Base-by-base conservation (phyloP, 2,329 filamentous ascomycete genomes). In the Xylariales sp. region DNA sequence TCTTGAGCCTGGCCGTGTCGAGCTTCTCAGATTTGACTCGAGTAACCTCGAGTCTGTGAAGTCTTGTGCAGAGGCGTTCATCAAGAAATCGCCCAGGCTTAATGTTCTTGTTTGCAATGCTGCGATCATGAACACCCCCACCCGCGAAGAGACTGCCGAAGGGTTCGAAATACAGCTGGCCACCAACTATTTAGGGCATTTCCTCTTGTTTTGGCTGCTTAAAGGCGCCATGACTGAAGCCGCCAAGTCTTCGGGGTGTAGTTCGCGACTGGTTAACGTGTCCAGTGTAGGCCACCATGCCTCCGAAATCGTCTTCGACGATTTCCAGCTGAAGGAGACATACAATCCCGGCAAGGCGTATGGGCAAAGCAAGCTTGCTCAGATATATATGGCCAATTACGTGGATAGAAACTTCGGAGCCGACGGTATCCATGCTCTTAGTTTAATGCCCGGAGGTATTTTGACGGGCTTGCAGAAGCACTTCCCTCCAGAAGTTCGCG, bases 321-420 rank as follows among this genome's bases (percentile, higher is more conserved):
- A 64, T 16, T 57, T 62, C 9, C 52, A 63, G 34, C 30, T 64
- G 6, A 43, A 62, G 18, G 28, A 52, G 10, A 41, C 12, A 3
- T 67, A 67, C 46, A n/a, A 55, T 3, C 28, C 53, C 5, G 6
- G 3, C n/a, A 48, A 39, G 36, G 64, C 68, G 2, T 69, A 85
- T 68, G 80, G 78, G 0, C 78, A 83, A 62, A 71, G 73, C 36
- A 86, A 85, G 71, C 75, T 77, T 0, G 82, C 83, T 3, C 83
- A 82, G 65, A 80, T 86, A 46, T 83, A 78, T 62, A 80, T 83
- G 69, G 79, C 83, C 10, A 84, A 82, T 69, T 77, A 83, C 62
- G 79, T 86, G n/a, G 83, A 85, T 41, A 79, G 83, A 3, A 77
- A 76, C 0, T 84, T 82, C 67, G 81, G 80, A 1, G 16, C 70